phyloP scores from a whole-genome alignment of 2,329 filamentous ascomycete species.

The Zymoseptoria pseudotritici region DNA sequence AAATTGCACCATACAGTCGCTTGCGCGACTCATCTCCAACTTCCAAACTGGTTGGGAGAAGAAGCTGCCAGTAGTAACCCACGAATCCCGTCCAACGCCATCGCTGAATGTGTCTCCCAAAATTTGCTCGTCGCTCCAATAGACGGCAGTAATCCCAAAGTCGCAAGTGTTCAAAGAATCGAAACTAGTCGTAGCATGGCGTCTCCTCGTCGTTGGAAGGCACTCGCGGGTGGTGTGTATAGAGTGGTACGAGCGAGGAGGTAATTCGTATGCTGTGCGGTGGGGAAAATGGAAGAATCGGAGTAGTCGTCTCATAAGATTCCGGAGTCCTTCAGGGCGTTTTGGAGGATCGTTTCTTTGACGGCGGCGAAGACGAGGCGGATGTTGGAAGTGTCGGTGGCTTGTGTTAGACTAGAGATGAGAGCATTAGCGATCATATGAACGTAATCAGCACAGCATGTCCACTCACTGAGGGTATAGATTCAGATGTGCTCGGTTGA shows the following conservation, averaged over 20 bases:
- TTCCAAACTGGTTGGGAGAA: neutral
- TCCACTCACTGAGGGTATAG: conserved; percentile 87
- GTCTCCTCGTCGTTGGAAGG: neutral
- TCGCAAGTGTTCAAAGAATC: conserved; percentile 9
- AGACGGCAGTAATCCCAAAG: neutral
- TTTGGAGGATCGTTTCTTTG: conserved; percentile 97
- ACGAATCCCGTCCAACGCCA: conserved; percentile 13
- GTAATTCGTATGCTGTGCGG: conserved; percentile 4
- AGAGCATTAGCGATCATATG: neutral
- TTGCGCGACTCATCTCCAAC: neutral
- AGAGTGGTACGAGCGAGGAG: neutral
- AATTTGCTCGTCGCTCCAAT: neutral
- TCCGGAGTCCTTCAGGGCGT: conserved; percentile 94
- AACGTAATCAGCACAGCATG: neutral
- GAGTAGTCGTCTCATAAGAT: conserved; percentile 53
- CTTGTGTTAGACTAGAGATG: conserved; percentile 75
- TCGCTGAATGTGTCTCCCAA: neutral
- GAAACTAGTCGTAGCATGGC: conserved; percentile 1
- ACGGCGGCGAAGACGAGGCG: conserved; percentile 95
- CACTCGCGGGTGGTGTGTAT: neutral
- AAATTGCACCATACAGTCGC: conserved; percentile 2
- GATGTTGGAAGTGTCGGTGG: conserved; percentile 97
- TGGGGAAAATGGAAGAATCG: conserved; percentile 6
- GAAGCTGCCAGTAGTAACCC: neutral
- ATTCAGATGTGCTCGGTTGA: conserved; percentile 91